Evolutionary conservation across 106 monocot species (phyloP).

Genomic region (Iris macrosiphon): DNA sequence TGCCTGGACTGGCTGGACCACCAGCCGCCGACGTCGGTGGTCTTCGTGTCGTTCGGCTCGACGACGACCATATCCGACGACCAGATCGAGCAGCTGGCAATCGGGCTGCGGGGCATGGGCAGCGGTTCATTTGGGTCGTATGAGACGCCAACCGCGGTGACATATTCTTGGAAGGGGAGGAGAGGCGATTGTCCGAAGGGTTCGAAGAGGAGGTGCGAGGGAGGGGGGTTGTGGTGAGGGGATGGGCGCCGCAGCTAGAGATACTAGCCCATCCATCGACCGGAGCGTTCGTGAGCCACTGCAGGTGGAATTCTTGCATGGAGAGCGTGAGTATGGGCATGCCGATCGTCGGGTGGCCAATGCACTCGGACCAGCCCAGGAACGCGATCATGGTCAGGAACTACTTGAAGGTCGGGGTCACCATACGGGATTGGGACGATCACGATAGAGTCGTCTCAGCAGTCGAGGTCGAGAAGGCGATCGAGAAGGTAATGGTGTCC

Average conservation of each 20-base stretch:
- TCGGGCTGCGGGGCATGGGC: constrained; percentile 17
- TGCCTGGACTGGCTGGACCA: constrained; percentile 36
- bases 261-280: constrained; percentile 6
- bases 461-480: too few species aligned
- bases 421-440: too few species aligned
- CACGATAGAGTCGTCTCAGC: too few species aligned
- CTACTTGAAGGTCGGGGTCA: too few species aligned
- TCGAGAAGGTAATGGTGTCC: too few species aligned
- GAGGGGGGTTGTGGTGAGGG: neutral
- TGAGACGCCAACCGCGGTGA: constrained; percentile 1
- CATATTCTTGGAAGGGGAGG: neutral
- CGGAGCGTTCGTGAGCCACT: constrained; percentile 15
- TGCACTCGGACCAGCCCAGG: constrained; percentile 10
- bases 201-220: constrained; percentile 4
- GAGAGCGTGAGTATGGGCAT: constrained; percentile 6
- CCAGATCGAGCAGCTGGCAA: constrained; percentile 29
- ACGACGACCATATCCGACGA: constrained; percentile 13
- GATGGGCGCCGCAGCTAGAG: constrained; percentile 19
- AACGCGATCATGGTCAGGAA: too few species aligned
- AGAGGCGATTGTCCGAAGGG: neutral
- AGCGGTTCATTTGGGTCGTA: too few species aligned
- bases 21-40: constrained; percentile 22
- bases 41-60: constrained; percentile 33
- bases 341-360: constrained; percentile 15
- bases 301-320: constrained; percentile 7